Percentiles rank a stretch among this genome's conserved stretches.
These are phyloP conservation scores for Bretziella fagacearum DNA, from an alignment of 2,329 filamentous ascomycete species.

Conservation along the genomic window DNA sequence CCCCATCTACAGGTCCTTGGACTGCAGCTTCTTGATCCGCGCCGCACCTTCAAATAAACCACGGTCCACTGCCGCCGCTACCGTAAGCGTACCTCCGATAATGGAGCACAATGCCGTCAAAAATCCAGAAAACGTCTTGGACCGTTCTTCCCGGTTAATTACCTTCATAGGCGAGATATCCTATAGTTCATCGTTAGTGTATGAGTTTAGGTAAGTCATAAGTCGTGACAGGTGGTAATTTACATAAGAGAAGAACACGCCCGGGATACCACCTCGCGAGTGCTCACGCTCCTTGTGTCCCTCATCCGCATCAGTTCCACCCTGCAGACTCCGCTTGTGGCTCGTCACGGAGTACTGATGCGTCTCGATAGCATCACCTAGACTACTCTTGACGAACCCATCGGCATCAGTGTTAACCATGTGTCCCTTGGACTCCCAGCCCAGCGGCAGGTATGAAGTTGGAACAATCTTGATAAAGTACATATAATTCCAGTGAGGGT, in stretches of 20 bases:
- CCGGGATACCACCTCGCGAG: slow-evolving; percentile 79
- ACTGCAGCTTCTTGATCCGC: slow-evolving; percentile 70
- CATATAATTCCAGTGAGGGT: slow-evolving; percentile 90
- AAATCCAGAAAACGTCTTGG: slow-evolving; percentile 84
- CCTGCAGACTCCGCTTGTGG: slow-evolving; percentile 74
- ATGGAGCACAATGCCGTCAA: slow-evolving; percentile 87
- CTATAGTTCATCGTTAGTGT: slow-evolving; percentile 25
- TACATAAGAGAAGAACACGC: slow-evolving; percentile 96
- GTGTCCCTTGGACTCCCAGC: slow-evolving; percentile 51
- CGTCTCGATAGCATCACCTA: slow-evolving; percentile 76
- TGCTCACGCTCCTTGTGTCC: slow-evolving; percentile 87
- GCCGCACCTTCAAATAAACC: slow-evolving; percentile 77
- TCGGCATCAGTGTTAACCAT: slow-evolving; percentile 37
- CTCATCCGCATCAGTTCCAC: slow-evolving; percentile 69
- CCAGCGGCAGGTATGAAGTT: slow-evolving; percentile 83
- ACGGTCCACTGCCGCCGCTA: slow-evolving; percentile 83
- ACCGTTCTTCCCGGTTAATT: slow-evolving; percentile 80
- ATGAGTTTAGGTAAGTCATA: background rate
- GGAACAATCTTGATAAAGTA: slow-evolving; percentile 98
- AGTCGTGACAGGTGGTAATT: slow-evolving; percentile 25
- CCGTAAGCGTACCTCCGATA: slow-evolving; percentile 85
- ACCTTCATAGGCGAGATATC: slow-evolving; percentile 99
- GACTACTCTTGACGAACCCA: slow-evolving; percentile 48
- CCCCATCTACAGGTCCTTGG: slow-evolving; percentile 38
- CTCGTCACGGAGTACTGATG: slow-evolving; percentile 97